Conservation (phyloP, 148 eudicot genomes). For the Cornus suecica region DNA sequence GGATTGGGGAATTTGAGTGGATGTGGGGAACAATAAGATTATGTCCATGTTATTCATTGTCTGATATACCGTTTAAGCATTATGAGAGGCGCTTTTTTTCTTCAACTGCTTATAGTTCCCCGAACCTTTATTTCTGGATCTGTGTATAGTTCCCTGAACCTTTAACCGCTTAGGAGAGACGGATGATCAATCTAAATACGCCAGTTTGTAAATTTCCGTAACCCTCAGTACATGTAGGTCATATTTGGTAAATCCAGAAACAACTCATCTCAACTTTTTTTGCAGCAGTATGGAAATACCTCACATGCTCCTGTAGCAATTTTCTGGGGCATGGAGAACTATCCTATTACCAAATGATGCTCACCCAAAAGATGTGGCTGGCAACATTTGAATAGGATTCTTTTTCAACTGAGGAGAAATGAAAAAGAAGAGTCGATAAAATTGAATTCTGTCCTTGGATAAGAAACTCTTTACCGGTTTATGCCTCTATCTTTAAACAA, state of each 20-base stretch:
- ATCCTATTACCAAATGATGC: conserved; percentile 53
- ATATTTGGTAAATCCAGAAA: conserved; percentile 12
- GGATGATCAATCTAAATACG: conserved; percentile 26
- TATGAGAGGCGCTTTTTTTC: no score
- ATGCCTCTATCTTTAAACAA: no score
- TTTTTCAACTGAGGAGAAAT: no score
- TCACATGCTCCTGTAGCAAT: conserved; percentile 43
- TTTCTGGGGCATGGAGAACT: conserved; percentile 54
- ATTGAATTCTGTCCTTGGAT: no score
- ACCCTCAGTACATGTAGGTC: conserved; percentile 18
- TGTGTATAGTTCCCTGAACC: no score
- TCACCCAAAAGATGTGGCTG: conserved; percentile 52
- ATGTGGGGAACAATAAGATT: no score
- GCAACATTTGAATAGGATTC: conserved; percentile 51
- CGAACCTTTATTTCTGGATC: no score
- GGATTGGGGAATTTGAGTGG: no score
- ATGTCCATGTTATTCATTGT: no score
- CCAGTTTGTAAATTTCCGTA: conserved; percentile 17
- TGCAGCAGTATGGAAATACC: conserved; percentile 16
- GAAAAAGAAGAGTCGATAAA: no score
- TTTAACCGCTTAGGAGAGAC: not conserved
- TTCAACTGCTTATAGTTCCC: no score
- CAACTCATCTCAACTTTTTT: conserved; percentile 22
- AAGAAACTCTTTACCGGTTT: conserved; percentile 45
- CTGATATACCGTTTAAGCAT: no score